Conservation (phyloP, 495 filamentous ascomycete species). For the Halenospora varia region DNA sequence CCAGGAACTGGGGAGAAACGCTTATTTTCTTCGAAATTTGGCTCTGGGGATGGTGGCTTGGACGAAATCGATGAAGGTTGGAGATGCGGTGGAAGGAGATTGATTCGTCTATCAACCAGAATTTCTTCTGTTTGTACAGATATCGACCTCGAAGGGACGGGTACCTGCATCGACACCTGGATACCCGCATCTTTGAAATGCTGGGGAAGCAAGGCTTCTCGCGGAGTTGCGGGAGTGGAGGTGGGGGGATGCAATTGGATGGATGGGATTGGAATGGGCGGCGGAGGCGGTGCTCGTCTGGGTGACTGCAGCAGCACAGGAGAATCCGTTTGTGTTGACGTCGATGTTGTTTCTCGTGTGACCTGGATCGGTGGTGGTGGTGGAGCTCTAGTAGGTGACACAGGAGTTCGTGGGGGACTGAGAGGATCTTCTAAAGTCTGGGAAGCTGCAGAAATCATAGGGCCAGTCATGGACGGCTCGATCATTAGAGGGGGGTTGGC, state of each 20-base stretch:
- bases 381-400: constrained; percentile 31
- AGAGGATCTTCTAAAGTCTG: constrained; percentile 66
- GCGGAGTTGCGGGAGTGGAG: constrained; percentile 48
- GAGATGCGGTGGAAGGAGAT: constrained; percentile 71
- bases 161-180: constrained; percentile 41
- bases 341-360: constrained; percentile 41
- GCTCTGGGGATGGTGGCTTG: constrained; percentile 46
- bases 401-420: constrained; percentile 67
- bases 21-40: constrained; percentile 30
- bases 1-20: constrained; percentile 47
- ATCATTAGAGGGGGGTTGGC: constrained; percentile 37
- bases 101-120: constrained; percentile 66
- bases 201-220: constrained; percentile 48
- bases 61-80: constrained; percentile 66
- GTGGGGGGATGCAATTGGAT: constrained; percentile 58
- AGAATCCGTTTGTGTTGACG: constrained; percentile 71
- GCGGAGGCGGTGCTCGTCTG: constrained; percentile 27
- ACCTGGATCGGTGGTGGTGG: constrained; percentile 47
- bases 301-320: constrained; percentile 24
- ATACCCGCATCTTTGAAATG: constrained; percentile 53
- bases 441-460: constrained; percentile 67
- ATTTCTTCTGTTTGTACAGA: constrained; percentile 91
- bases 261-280: constrained; percentile 49
- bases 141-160: constrained; percentile 52
- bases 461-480: constrained; percentile 28